Base-by-base conservation (phyloP, 164 flowering plant genomes). In the Santalum album region DNA sequence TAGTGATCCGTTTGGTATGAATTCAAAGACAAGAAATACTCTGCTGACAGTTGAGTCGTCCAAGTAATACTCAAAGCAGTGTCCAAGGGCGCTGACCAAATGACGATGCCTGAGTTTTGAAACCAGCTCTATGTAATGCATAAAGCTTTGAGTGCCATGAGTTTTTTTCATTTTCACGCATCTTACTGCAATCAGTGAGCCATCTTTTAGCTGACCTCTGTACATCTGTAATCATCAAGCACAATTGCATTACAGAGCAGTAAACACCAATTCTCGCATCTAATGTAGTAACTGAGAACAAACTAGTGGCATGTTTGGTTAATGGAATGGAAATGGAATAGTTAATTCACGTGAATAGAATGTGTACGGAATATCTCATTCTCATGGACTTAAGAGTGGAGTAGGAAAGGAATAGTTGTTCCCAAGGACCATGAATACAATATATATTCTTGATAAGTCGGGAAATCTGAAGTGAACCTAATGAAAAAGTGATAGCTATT, bases 21-120 rank as follows among this genome's bases (percentile, higher is more conserved):
- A 85, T 68, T 90, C 99, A 36, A 90, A 94, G 45, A 87, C 76
- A 17, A 94, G 76, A 64, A 89, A 90, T 48, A 87, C 69, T 72
- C 92, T 75, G 82, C 92, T 87, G 64, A 94, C 90, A 43, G 78
- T 84, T 49, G 90, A 81, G 74, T 90, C 99, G 56, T 94, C 97
- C 66, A 84, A 76, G 76, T 85, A 77, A 64, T 66, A 87, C 63
- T 94, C 97, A 46, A 90, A 87, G 80, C 96, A 90, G 75, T 94
- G 95, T 54, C 99, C 99, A 49, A 90, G 77, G 57, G 86, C 78
- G 59, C 96, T 78, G 69, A 81, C 99, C 73, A 94, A 78, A 72
- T 94, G 83, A 25, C 73, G 78, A 65, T 94, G 96, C 56, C 97
- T 78, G 63, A 94, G 87, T 64, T 87, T 90, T 16, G 92, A 79